phyloP scores from a whole-genome alignment of 495 filamentous ascomycete species.

The Collariella sp. region DNA sequence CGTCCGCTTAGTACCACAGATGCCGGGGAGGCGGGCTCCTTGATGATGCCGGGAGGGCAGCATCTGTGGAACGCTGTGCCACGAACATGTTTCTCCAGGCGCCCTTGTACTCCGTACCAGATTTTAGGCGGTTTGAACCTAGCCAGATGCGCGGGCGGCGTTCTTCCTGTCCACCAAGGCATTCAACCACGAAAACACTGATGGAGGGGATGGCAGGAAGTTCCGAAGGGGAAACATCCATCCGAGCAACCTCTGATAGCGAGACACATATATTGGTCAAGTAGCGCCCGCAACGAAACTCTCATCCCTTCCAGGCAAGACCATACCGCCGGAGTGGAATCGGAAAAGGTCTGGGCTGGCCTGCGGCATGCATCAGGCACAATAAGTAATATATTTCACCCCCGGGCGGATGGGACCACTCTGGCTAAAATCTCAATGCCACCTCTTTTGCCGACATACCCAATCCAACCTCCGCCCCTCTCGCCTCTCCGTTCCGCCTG shows the following conservation, averaged over 20 bases:
- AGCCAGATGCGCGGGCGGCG: no score
- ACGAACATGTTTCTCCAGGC: not conserved
- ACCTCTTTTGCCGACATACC: conserved; percentile 25
- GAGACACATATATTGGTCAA: conserved; percentile 20
- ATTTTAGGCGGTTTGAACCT: not conserved
- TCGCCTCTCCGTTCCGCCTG: conserved; percentile 14
- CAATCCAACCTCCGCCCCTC: conserved; percentile 15
- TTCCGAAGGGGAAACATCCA: conserved; percentile 6
- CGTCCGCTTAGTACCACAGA: conserved; percentile 11
- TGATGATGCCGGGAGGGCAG: conserved; percentile 6
- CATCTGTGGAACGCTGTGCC: not conserved
- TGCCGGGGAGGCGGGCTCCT: conserved; percentile 14
- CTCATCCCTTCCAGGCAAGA: conserved; percentile 4
- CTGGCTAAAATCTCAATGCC: conserved; percentile 29
- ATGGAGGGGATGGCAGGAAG: not conserved
- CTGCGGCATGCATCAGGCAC: conserved; percentile 24
- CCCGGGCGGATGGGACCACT: conserved; percentile 22
- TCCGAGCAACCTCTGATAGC: not conserved
- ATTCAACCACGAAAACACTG: not conserved
- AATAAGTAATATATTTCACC: conserved; percentile 30
- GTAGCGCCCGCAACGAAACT: conserved; percentile 14
- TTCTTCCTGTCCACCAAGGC: not conserved
- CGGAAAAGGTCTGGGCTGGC: conserved; percentile 12
- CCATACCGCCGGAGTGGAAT: conserved; percentile 3
- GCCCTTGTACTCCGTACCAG: no score